Evolutionary conservation across 345 rosid species (phyloP), one percentile per base, ranked within the genome.

Genomic region (Nephelium lappaceum): DNA sequence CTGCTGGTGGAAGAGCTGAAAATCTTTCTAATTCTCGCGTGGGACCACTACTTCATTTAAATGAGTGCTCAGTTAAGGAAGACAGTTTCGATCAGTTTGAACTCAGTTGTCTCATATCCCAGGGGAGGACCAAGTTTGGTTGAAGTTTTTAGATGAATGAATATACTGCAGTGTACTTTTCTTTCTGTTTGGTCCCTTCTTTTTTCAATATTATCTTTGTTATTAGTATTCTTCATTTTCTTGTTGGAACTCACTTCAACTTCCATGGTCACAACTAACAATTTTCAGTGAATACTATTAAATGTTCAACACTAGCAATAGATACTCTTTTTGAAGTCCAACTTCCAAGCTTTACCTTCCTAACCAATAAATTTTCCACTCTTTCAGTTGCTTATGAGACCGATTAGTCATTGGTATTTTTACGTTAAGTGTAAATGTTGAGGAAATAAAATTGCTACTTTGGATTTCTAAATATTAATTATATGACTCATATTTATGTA

Each of bases 41-140:
- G 72, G 71, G 53, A 8, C 16, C 53, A 2, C 39, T 51, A 27
- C 72, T 66, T 58, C 78, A 72, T 75, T 36, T 66, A 75, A 36
- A 75, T 49, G 64, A 9, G 45, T 12, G 38, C 71, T 75, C 71
- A 75, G 38, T 55, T 6, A 24, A 36, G 15, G 69, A 66, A 66
- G 39, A 49, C 38, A 47, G 39, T 51, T 47, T 67, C 36, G 69
- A 66, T 65, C 64, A 75, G 6, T 53, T 51, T n/a, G 72, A 75
- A 66, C 45, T 66, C 24, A 71, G 36, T n/a, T 36, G 63, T 61
- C 15, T 62, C 18, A 36, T 49, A n/a, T 51, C 21, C n/a, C 53
- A 53, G 8, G 62, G 38, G 6, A 75, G 45, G 51, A 24, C 63
- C 39, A 24, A 75, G 78, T 64, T 75, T 51, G 27, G 42, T 53